Base-by-base conservation (phyloP, 73 alveolate species). In the Paramecium caudatum region DNA sequence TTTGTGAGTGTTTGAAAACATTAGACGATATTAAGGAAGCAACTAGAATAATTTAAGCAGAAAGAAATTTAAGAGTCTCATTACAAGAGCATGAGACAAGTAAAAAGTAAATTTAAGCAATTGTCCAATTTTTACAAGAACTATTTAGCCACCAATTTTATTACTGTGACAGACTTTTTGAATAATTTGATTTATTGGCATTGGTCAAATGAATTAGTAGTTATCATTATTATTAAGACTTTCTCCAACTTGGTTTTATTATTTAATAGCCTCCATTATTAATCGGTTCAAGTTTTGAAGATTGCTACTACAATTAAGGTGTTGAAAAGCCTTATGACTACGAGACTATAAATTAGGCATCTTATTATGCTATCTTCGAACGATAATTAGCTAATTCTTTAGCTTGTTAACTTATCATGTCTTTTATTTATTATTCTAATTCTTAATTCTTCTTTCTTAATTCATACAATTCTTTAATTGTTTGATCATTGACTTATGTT, bases 311-410 rank as follows among this genome's bases (percentile, higher is more conserved):
- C 12, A 43, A 55, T 19, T 10, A 10, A 9, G 80, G 80, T 55
- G 80, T 55, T 19, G 80, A 55, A 27, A 55, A 55, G 30, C 80
- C 80, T 10, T 55, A 23, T 10, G 80, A 55, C 30, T 55, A 55
- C 13, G 83, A 65, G 8, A 65, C 49, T 43, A 65, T 65, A 33
- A 65, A 65, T 65, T 65, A 65, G 6, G 83, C 83, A 65, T 65
- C 83, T 12, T 30, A 16, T 33, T 65, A 65, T 32, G 83, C 83
- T 32, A 65, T 33, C 49, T 65, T 65, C 10, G 32, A 65, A 32
- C 49, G 8, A 13, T 65, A 65, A 33, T 65, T 33, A 13, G 83
- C 83, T 65, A 65, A 65, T 65, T 65, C 83, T 12, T 36, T 65
- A 10, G 83, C 83, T 0, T 65, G 34, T 33, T 32, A 33, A 33